Evolutionary conservation across 2,329 filamentous ascomycete genomes (phyloP).

Genomic region (Colletotrichum salicis): DNA sequence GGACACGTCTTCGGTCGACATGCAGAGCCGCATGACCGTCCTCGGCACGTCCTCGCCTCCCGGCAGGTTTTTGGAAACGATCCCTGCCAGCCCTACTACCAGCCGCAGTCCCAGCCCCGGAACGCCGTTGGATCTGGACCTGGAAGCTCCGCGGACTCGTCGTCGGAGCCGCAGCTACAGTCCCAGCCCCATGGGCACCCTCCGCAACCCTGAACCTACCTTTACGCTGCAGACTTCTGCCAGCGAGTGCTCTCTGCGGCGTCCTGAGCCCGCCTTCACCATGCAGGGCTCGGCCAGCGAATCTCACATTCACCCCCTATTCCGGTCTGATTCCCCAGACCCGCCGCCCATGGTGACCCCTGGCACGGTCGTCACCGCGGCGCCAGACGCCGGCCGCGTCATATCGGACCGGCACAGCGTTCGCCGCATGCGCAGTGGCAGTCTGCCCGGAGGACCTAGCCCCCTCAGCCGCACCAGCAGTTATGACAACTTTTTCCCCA

Average conservation of each 20-base stretch:
- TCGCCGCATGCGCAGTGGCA: slow-evolving; percentile 66
- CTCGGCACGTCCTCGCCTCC: slow-evolving; percentile 59
- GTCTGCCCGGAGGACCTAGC: slow-evolving; percentile 58
- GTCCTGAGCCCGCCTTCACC: slow-evolving; percentile 40
- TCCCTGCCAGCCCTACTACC: slow-evolving; percentile 72
- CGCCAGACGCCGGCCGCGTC: slow-evolving; percentile 74
- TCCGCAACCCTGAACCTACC: slow-evolving; percentile 26
- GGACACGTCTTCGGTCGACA: slow-evolving; percentile 77
- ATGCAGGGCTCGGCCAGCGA: slow-evolving; percentile 60
- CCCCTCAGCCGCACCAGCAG: slow-evolving; percentile 63
- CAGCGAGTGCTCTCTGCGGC: slow-evolving; percentile 57
- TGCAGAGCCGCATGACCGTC: slow-evolving; percentile 68
- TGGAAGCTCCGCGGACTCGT: slow-evolving; percentile 59
- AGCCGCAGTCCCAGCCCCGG: slow-evolving; percentile 75
- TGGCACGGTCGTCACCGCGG: slow-evolving; percentile 76
- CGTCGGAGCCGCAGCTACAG: slow-evolving; percentile 64
- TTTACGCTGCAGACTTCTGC: slow-evolving; percentile 48
- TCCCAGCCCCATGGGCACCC: slow-evolving; percentile 50
- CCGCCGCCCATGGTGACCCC: slow-evolving; percentile 74
- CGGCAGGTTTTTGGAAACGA: slow-evolving; percentile 74
- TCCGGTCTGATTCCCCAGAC: slow-evolving; percentile 76
- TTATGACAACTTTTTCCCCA: slow-evolving; percentile 56
- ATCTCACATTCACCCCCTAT: slow-evolving; percentile 80
- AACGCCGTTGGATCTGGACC: slow-evolving; percentile 60
- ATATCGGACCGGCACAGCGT: slow-evolving; percentile 66